These are phyloP conservation scores for Fusarium papillatum DNA, from an alignment of 2,329 filamentous ascomycete genomes.

Conservation along the genomic window DNA sequence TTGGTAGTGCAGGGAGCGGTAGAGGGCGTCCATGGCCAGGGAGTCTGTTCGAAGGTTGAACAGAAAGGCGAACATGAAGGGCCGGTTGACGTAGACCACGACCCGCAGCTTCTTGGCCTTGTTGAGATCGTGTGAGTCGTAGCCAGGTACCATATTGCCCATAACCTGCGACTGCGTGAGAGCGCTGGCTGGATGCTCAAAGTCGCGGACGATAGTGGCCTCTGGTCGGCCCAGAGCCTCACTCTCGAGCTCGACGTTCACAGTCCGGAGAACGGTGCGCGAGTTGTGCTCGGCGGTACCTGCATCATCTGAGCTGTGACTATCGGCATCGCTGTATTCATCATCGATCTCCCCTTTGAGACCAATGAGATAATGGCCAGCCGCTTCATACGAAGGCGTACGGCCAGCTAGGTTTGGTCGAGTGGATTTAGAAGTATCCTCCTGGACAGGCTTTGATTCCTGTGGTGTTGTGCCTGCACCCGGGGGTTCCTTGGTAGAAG, in stretches of 20 bases:
- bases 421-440: slow-evolving; percentile 15
- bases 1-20: slow-evolving; percentile 72
- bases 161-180: slow-evolving; percentile 51
- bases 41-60: slow-evolving; percentile 72
- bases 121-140: slow-evolving; percentile 62
- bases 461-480: slow-evolving; percentile 16
- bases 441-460: slow-evolving; percentile 22
- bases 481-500: slow-evolving; percentile 28
- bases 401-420: slow-evolving; percentile 26
- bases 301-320: slow-evolving; percentile 47
- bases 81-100: slow-evolving; percentile 79
- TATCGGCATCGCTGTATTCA: slow-evolving; percentile 48
- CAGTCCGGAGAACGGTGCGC: slow-evolving; percentile 73
- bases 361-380: slow-evolving; percentile 74
- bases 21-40: slow-evolving; percentile 67
- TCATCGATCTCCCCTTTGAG: slow-evolving; percentile 75
- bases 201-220: slow-evolving; percentile 59
- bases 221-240: slow-evolving; percentile 56
- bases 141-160: slow-evolving; percentile 49
- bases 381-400: slow-evolving; percentile 45
- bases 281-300: slow-evolving; percentile 57
- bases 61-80: slow-evolving; percentile 84
- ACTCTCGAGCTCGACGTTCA: slow-evolving; percentile 74
- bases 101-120: slow-evolving; percentile 73
- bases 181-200: slow-evolving; percentile 52